phyloP scores from a whole-genome alignment of 305 asterid genomes.

The Nicotiana rustica region DNA sequence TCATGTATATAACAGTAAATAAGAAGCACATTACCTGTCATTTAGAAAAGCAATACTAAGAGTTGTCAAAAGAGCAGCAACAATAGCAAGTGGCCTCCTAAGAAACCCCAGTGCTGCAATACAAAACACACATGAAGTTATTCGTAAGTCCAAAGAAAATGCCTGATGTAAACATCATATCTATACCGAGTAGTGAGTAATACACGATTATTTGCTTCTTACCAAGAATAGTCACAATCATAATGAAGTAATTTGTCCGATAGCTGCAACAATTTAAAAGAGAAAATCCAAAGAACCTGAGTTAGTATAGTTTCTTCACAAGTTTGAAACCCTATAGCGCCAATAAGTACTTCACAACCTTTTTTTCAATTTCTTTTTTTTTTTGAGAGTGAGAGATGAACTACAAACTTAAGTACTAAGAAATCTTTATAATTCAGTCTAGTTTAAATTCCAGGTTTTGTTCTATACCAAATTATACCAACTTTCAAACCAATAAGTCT shows the following conservation, averaged over 20 bases:
- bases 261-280: constrained; percentile 59
- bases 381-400: no score
- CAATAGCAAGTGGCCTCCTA: constrained; percentile 81
- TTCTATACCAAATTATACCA: neutral
- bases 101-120: constrained; percentile 82
- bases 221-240: constrained; percentile 89
- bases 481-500: neutral
- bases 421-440: neutral
- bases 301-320: neutral
- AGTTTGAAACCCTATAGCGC: neutral
- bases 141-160: constrained; percentile 14
- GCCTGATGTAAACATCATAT: neutral
- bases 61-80: constrained; percentile 88
- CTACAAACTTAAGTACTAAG: no score
- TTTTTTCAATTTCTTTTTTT: no score
- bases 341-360: neutral
- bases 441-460: neutral
- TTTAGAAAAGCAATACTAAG: constrained; percentile 86
- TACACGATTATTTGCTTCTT: constrained; percentile 38
- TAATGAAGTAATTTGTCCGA: constrained; percentile 91
- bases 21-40: constrained; percentile 68
- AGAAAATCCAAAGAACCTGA: no score
- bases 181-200: neutral
- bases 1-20: neutral
- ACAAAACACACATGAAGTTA: constrained; percentile 38